Evolutionary conservation across 2,329 filamentous ascomycete genomes (phyloP).

Genomic region (Fusarium multiceps): DNA sequence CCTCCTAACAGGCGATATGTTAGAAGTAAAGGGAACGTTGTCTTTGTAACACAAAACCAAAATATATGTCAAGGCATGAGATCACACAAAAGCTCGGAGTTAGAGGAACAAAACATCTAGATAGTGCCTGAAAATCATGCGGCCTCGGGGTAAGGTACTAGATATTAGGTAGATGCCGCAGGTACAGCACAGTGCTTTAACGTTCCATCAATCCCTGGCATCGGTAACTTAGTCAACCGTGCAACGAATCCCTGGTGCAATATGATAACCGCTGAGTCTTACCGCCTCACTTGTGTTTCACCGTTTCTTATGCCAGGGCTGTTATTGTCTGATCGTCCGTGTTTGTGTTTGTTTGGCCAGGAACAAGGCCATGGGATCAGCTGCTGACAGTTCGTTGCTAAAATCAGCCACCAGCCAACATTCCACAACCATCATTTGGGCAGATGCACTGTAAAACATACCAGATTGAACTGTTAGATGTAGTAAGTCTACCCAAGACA

Average conservation of each 20-base stretch:
- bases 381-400: not conserved
- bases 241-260: conserved; percentile 3
- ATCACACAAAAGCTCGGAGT: not conserved
- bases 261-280: not conserved
- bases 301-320: conserved; percentile 16
- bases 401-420: not conserved
- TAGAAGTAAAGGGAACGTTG: not conserved
- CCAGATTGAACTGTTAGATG: not conserved
- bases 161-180: not conserved
- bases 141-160: not conserved
- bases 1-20: not conserved
- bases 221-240: conserved; percentile 1
- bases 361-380: not conserved
- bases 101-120: not conserved
- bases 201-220: not conserved
- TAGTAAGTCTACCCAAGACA: conserved; percentile 7
- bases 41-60: not conserved
- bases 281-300: conserved; percentile 28
- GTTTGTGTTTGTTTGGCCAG: conserved; percentile 1
- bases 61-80: not conserved
- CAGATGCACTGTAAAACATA: not conserved
- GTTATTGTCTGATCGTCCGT: not conserved
- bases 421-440: not conserved
- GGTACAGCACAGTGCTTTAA: not conserved
- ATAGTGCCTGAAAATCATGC: not conserved